A percentile compares a stretch with the other conserved stretches of the same genome.
Evolutionary conservation across 2,329 filamentous ascomycete genomes (phyloP).

Genomic region (Stachybotrys chlorohalonatus): DNA sequence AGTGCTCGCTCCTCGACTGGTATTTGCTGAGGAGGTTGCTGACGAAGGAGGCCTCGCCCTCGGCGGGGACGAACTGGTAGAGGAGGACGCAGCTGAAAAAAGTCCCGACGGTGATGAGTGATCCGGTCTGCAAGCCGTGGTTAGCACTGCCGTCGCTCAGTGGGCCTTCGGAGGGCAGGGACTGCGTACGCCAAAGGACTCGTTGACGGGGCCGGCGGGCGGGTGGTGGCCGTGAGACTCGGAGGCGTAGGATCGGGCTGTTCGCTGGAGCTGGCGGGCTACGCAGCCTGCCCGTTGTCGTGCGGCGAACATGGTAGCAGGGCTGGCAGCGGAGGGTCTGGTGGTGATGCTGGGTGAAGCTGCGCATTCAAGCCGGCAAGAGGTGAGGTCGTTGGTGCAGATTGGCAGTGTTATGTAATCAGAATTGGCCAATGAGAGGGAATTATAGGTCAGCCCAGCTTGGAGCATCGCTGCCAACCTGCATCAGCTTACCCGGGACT

Average conservation of each 20-base stretch:
- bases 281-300: slow-evolving; percentile 34
- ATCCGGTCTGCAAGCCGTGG: slow-evolving; percentile 30
- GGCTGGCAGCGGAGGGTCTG: slow-evolving; percentile 21
- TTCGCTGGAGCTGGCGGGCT: slow-evolving; percentile 26
- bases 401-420: slow-evolving; percentile 19
- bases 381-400: neutral
- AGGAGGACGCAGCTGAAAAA: slow-evolving; percentile 34
- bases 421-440: neutral
- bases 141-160: slow-evolving; percentile 7
- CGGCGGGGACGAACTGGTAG: slow-evolving; percentile 40
- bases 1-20: slow-evolving; percentile 36
- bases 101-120: slow-evolving; percentile 35
- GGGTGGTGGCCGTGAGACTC: slow-evolving; percentile 39
- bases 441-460: neutral
- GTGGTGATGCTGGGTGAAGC: slow-evolving; percentile 4
- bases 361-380: neutral
- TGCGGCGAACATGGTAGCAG: slow-evolving; percentile 29
- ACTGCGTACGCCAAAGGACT: slow-evolving; percentile 43
- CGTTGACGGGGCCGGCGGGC: slow-evolving; percentile 34
- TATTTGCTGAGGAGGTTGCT: slow-evolving; percentile 37
- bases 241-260: slow-evolving; percentile 44
- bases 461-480: too few species aligned
- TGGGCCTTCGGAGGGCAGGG: neutral
- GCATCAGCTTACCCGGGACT: too few species aligned
- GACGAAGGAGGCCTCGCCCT: slow-evolving; percentile 41